Evolutionary conservation across 345 rosid genomes (phyloP).

Genomic region (Boechera retrofracta): DNA sequence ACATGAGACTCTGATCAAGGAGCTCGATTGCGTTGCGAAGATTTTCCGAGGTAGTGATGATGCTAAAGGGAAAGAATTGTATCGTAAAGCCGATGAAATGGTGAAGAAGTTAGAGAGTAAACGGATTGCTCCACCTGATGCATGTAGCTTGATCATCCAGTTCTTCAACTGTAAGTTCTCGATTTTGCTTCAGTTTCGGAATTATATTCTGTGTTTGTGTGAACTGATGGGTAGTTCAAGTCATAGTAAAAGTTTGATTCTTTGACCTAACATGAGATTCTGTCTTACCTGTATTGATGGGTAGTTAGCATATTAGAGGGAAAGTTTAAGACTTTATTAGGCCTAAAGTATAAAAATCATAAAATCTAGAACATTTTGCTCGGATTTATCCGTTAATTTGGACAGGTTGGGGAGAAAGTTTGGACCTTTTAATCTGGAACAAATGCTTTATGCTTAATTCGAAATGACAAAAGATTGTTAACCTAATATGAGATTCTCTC

Average conservation of each 20-base stretch:
- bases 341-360: background rate
- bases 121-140: slow-evolving; percentile 59
- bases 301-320: background rate
- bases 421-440: background rate
- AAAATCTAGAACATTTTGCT: background rate
- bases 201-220: background rate
- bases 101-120: slow-evolving; percentile 61
- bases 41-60: slow-evolving; percentile 78
- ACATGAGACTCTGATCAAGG: slow-evolving; percentile 60
- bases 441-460: background rate
- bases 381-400: background rate
- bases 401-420: background rate
- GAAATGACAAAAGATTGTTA: background rate
- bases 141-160: slow-evolving; percentile 64
- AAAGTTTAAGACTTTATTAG: background rate
- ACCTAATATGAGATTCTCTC: background rate
- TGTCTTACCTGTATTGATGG: background rate
- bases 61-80: slow-evolving; percentile 73
- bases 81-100: slow-evolving; percentile 64
- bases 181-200: background rate
- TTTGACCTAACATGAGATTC: background rate
- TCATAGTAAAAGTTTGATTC: background rate
- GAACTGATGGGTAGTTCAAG: background rate
- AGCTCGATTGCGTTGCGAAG: slow-evolving; percentile 75
- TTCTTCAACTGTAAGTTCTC: slow-evolving; percentile 78